phyloP scores from a whole-genome alignment of 176 grass and related monocot genomes.

The Cenchrus fungigraminus region DNA sequence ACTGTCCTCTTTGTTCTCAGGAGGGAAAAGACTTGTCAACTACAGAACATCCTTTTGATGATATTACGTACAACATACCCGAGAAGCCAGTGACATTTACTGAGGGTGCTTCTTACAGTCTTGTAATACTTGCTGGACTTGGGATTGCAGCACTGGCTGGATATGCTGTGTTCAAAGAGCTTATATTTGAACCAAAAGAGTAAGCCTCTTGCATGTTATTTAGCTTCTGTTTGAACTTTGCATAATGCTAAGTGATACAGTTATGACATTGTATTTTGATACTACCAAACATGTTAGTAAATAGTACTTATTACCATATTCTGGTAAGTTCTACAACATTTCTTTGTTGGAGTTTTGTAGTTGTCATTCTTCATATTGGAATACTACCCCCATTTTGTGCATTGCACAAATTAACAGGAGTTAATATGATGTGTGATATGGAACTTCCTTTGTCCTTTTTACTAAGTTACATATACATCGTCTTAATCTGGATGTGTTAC shows the following conservation, averaged over 20 bases:
- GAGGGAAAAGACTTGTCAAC: constrained; percentile 77
- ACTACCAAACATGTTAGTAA: not conserved
- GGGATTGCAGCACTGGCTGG: constrained; percentile 86
- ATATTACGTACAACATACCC: constrained; percentile 91
- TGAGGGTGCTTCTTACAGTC: constrained; percentile 91
- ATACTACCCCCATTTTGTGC: not conserved
- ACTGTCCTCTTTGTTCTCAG: constrained; percentile 42
- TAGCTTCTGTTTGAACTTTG: constrained; percentile 38
- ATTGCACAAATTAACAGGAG: constrained; percentile 10
- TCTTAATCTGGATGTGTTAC: not conserved
- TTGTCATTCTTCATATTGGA: constrained; percentile 11
- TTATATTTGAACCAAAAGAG: constrained; percentile 99
- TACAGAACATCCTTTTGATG: constrained; percentile 91
- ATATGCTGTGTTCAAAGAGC: constrained; percentile 97
- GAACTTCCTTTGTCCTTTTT: not conserved
- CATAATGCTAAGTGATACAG: constrained; percentile 17
- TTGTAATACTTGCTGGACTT: constrained; percentile 86
- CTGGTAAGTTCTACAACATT: constrained; percentile 7
- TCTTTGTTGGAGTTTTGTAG: not conserved
- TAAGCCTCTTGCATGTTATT: constrained; percentile 44
- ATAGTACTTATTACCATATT: not conserved
- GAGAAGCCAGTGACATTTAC: constrained; percentile 92
- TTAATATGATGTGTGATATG: constrained; percentile 11
- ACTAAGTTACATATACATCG: not conserved
- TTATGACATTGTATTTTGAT: not conserved